phyloP scores from a whole-genome alignment of 2,329 filamentous ascomycete species.

The Aspergillus persii region DNA sequence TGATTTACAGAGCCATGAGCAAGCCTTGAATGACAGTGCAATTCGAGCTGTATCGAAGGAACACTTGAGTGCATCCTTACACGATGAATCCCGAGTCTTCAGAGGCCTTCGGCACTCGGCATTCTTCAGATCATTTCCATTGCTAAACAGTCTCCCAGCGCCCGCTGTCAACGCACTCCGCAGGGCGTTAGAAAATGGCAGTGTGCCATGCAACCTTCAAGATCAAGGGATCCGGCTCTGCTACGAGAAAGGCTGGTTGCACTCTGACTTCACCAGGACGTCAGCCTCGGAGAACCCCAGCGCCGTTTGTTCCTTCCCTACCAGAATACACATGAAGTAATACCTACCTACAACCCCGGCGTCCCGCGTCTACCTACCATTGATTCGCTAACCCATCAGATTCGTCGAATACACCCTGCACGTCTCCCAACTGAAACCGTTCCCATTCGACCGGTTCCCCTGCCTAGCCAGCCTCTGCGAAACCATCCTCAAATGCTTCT shows the following conservation, averaged over 20 bases:
- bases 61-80: not conserved
- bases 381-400: constrained; percentile 2
- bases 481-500: constrained; percentile 8
- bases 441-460: constrained; percentile 11
- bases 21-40: not conserved
- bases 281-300: not conserved
- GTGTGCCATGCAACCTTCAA: constrained; percentile 6
- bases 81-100: not conserved
- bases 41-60: not conserved
- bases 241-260: constrained; percentile 11
- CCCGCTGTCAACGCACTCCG: constrained; percentile 7
- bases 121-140: constrained; percentile 7
- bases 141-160: not conserved
- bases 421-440: constrained; percentile 1
- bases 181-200: constrained; percentile 8
- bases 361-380: not conserved
- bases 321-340: constrained; percentile 11
- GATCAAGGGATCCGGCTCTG: constrained; percentile 7
- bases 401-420: constrained; percentile 10
- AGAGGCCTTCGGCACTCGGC: constrained; percentile 3
- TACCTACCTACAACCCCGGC: not conserved
- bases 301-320: constrained; percentile 8
- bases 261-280: constrained; percentile 1
- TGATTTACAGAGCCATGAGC: not conserved
- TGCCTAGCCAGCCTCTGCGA: constrained; percentile 4